These are phyloP conservation scores for Adenanthera pavonina DNA, from an alignment of 306 rosid species.

Conservation along the genomic window DNA sequence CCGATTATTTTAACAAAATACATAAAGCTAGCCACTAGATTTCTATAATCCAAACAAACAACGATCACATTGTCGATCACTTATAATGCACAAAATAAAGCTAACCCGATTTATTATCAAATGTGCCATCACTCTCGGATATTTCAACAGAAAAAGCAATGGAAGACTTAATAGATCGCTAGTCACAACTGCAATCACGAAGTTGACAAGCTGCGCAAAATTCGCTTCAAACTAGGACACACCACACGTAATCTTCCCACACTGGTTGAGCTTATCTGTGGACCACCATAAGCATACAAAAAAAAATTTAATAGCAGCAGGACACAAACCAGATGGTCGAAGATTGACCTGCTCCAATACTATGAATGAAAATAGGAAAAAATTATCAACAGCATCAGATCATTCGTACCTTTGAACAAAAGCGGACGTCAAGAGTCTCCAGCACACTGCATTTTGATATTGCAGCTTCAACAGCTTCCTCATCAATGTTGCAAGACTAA, in stretches of 20 bases:
- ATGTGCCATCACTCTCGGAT: slow-evolving; percentile 19
- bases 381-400: slow-evolving; percentile 10
- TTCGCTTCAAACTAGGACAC: slow-evolving; percentile 86
- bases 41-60: slow-evolving; percentile 44
- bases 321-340: not conserved
- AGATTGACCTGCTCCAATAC: not conserved
- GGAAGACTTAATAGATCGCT: slow-evolving; percentile 4
- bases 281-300: slow-evolving; percentile 17
- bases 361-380: not conserved
- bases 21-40: slow-evolving; percentile 26
- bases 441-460: slow-evolving; percentile 72
- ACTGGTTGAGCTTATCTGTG: slow-evolving; percentile 63
- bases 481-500: slow-evolving; percentile 83
- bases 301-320: not conserved
- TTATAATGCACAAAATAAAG: slow-evolving; percentile 41
- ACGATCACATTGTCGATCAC: slow-evolving; percentile 28
- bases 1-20: slow-evolving; percentile 34
- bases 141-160: slow-evolving; percentile 21
- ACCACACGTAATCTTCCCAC: slow-evolving; percentile 67
- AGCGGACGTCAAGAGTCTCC: slow-evolving; percentile 88
- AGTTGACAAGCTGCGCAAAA: slow-evolving; percentile 72
- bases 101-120: slow-evolving; percentile 31
- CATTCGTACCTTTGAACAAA: slow-evolving; percentile 69
- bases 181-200: slow-evolving; percentile 8
- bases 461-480: slow-evolving; percentile 76